Base-by-base conservation (phyloP, 345 rosid species). In the Rubroshorea leprosula region DNA sequence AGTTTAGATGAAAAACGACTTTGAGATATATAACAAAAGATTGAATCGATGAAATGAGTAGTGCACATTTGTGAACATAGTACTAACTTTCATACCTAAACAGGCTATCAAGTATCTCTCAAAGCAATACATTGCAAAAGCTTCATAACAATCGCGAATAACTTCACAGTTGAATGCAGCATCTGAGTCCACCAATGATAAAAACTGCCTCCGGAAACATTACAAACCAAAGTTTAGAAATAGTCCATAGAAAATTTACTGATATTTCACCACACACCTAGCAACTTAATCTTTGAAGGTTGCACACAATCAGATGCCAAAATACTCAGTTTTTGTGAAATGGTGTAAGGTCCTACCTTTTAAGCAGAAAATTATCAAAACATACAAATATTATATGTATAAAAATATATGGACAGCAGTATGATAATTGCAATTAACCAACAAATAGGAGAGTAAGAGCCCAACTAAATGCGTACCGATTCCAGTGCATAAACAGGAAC, bases 41-140 rank as follows among this genome's bases (percentile, higher is more conserved):
- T 35, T 35, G 11, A 55, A 39, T 25, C 18, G 48, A 44, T 24
- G 47, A 51, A 59, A 23, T 27, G 46, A 52, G 4, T 2, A 5
- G 17, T 13, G 18, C 29, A 6, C 47, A 47, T 54, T n/a, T n/a
- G n/a, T 35, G 41, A 13, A 35, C 41, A 35, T 6, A 6, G 12
- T 35, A 1, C 6, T 35, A 10, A 35, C 25, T 63, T 38, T 54
- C 70, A 61, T 89, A 93, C 99, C 99, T 78, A 93, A 72, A 78
- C 99, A 93, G 49, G 97, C 99, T 63, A 93, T 93, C 77, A 93
- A 68, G 71, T 93, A 93, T 87, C 99, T 82, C 82, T 93, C 99
- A 46, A 93, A 93, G 81, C 97, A 89, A 72, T 93, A 93, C 72
- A 93, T 72, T 6, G 99, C 99, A 77, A 93, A 89, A 70, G 99